These are phyloP conservation scores for Apiospora hydei DNA, from an alignment of 2,329 filamentous ascomycete species.

Conservation along the genomic window DNA sequence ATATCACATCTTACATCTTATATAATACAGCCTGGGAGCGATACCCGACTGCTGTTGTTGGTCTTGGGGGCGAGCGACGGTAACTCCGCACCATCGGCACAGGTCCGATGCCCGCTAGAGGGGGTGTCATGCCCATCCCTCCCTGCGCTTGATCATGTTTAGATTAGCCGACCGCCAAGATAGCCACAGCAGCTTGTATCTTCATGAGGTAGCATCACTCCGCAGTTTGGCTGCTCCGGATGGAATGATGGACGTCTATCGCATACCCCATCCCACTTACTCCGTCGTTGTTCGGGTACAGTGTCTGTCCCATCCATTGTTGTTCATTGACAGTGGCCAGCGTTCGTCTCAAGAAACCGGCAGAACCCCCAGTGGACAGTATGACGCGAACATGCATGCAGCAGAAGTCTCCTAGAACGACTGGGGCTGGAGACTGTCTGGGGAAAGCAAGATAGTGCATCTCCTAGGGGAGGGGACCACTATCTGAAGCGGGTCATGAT, in stretches of 20 bases:
- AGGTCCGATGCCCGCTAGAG: background rate
- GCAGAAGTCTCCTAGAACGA: background rate
- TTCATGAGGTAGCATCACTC: background rate
- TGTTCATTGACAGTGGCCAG: background rate
- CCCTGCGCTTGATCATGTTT: background rate
- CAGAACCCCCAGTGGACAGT: background rate
- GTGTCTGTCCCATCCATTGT: background rate
- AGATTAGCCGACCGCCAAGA: constrained; percentile 6
- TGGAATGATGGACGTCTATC: background rate
- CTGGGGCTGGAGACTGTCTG: background rate
- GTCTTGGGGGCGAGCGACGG: background rate
- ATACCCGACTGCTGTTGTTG: background rate
- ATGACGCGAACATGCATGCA: background rate
- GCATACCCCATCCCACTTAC: background rate
- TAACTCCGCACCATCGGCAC: background rate
- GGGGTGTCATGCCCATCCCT: background rate
- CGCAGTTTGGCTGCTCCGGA: background rate
- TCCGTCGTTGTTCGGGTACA: background rate
- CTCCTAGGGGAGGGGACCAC: background rate
- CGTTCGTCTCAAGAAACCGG: background rate
- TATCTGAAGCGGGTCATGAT: constrained; percentile 9
- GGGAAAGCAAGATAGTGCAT: constrained; percentile 7
- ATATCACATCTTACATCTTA: background rate
- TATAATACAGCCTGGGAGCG: background rate
- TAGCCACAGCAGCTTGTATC: background rate